Evolutionary conservation across 495 filamentous ascomycete species (phyloP).

Genomic region (Neurospora africana): DNA sequence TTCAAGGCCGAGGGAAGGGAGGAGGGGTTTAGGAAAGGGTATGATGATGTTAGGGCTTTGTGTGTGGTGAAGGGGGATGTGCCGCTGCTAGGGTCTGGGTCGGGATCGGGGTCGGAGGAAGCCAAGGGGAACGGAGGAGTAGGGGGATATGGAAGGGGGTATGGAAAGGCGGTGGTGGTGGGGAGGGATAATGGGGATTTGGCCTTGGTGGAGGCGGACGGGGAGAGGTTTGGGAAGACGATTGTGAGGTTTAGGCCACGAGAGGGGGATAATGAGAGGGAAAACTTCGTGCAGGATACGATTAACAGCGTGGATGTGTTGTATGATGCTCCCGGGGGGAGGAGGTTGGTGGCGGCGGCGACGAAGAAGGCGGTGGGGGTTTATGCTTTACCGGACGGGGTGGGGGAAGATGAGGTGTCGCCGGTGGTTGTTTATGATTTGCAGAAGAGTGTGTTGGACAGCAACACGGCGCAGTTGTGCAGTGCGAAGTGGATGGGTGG

Average conservation of each 20-base stretch:
- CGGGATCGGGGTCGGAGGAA: not conserved
- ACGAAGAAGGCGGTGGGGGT: conserved; percentile 20
- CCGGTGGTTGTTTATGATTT: conserved; percentile 16
- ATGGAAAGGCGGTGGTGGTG: conserved; percentile 21
- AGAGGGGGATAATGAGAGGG: not conserved
- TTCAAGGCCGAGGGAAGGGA: conserved; percentile 16
- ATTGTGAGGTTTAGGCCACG: conserved; percentile 18
- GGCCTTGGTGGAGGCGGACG: conserved; percentile 26
- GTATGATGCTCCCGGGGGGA: not conserved
- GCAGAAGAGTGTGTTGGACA: not conserved
- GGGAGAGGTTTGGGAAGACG: conserved; percentile 21
- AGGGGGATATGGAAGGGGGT: not conserved
- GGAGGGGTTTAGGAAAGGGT: conserved; percentile 20
- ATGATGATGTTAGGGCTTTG: conserved; percentile 32
- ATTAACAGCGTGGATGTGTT: conserved; percentile 29
- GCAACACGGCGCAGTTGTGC: conserved; percentile 10
- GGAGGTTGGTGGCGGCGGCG: conserved; percentile 14
- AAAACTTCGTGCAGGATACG: conserved; percentile 9
- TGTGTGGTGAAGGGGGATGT: conserved; percentile 18
- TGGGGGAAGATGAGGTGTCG: not conserved
- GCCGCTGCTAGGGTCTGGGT: not conserved
- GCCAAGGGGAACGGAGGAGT: not conserved
- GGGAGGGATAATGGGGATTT: conserved; percentile 36
- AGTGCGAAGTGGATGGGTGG: conserved; percentile 27
- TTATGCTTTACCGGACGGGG: conserved; percentile 14